phyloP scores from a whole-genome alignment of 1,139 yeast species.

The Blastobotrys apis region DNA sequence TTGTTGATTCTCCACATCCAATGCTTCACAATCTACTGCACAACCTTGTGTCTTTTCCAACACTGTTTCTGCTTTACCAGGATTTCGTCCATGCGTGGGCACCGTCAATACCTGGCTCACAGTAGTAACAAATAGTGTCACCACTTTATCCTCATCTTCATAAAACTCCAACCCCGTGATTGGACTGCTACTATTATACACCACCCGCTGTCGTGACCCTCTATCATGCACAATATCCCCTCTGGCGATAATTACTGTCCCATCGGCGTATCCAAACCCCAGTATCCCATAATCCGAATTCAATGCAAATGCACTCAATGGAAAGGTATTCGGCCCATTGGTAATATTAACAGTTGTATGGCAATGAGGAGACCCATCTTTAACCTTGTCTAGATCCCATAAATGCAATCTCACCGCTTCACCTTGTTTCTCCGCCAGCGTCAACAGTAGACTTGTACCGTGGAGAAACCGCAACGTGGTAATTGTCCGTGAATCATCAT shows the following conservation, averaged over 20 bases:
- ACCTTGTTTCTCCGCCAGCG: slow-evolving; percentile 70
- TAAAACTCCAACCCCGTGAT: slow-evolving; percentile 69
- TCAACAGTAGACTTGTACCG: slow-evolving; percentile 50
- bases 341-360: slow-evolving; percentile 43
- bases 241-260: slow-evolving; percentile 72
- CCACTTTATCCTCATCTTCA: slow-evolving; percentile 35
- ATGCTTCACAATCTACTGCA: slow-evolving; percentile 60
- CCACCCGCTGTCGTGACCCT: slow-evolving; percentile 80
- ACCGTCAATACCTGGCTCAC: slow-evolving; percentile 68
- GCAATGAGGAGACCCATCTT: slow-evolving; percentile 34
- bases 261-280: slow-evolving; percentile 85
- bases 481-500: slow-evolving; percentile 49
- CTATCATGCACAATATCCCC: slow-evolving; percentile 88
- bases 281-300: slow-evolving; percentile 58
- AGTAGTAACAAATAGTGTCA: slow-evolving; percentile 55
- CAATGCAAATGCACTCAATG: slow-evolving; percentile 62
- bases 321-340: slow-evolving; percentile 63
- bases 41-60: slow-evolving; percentile 66
- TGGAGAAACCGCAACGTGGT: slow-evolving; percentile 50
- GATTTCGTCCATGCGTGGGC: slow-evolving; percentile 75
- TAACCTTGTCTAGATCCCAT: slow-evolving; percentile 56
- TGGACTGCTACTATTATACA: slow-evolving; percentile 61
- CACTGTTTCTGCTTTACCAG: slow-evolving; percentile 59
- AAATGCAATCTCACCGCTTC: slow-evolving; percentile 61
- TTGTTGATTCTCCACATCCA: slow-evolving; percentile 27